Evolutionary conservation across 1,139 yeast species (phyloP).

Genomic region (Yarrowia galli): DNA sequence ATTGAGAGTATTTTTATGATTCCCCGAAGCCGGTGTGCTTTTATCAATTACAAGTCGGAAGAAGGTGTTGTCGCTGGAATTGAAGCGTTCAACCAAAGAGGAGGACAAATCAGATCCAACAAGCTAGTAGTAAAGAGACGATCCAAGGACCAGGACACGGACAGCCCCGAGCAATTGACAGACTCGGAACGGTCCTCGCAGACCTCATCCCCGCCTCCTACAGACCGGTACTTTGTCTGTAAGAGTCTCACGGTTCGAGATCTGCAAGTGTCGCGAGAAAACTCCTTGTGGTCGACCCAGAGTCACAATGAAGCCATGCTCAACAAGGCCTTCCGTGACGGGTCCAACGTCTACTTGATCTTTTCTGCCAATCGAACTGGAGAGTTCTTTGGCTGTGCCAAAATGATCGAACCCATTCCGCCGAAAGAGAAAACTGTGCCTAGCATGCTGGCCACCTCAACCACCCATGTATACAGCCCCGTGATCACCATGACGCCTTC

Average conservation of each 20-base stretch:
- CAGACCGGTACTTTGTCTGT: slow-evolving; percentile 51
- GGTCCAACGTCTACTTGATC: slow-evolving; percentile 52
- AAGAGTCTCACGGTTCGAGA: slow-evolving; percentile 54
- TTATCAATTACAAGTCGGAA: slow-evolving; percentile 51
- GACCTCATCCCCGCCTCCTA: slow-evolving; percentile 15
- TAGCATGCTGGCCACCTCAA: neutral
- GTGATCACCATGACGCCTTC: slow-evolving; percentile 25
- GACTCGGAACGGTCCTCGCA: slow-evolving; percentile 23
- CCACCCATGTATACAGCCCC: slow-evolving; percentile 12
- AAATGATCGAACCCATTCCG: slow-evolving; percentile 45
- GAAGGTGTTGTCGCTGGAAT: slow-evolving; percentile 50
- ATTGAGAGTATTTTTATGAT: slow-evolving; percentile 53
- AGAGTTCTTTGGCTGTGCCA: slow-evolving; percentile 54
- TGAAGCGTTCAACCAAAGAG: slow-evolving; percentile 46
- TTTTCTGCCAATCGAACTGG: slow-evolving; percentile 55
- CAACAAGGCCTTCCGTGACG: slow-evolving; percentile 50
- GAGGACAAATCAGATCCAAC: slow-evolving; percentile 49
- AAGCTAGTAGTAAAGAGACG: slow-evolving; percentile 48
- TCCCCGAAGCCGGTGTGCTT: slow-evolving; percentile 53
- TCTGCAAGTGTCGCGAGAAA: slow-evolving; percentile 49
- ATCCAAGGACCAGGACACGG: slow-evolving; percentile 16
- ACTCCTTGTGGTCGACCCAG: slow-evolving; percentile 54
- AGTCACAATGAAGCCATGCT: slow-evolving; percentile 51
- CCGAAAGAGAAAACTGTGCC: slow-evolving; percentile 7
- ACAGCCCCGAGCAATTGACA: slow-evolving; percentile 29